These are phyloP conservation scores for Oryza glaberrima DNA, from an alignment of 176 grass and related monocot genomes.

Conservation along the genomic window DNA sequence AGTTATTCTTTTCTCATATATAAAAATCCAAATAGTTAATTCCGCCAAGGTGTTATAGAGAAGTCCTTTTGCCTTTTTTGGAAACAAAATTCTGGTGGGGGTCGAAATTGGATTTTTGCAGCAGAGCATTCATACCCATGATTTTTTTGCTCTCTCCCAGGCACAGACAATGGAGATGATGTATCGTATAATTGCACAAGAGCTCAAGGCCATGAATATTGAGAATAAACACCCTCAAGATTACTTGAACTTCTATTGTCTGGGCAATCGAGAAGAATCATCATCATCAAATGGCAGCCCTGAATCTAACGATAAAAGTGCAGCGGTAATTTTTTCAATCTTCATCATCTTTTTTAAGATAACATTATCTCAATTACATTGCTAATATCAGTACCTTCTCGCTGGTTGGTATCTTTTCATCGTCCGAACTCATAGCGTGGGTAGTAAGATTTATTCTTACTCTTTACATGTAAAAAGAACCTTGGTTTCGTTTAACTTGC, in stretches of 20 bases:
- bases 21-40: not conserved
- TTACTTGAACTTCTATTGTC: slow-evolving; percentile 98
- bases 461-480: not conserved
- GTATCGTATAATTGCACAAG: slow-evolving; percentile 82
- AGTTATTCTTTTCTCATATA: not conserved
- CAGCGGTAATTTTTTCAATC: slow-evolving; percentile 60
- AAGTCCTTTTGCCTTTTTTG: slow-evolving; percentile 9
- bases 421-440: not conserved
- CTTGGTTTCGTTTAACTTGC: not conserved
- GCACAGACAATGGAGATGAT: slow-evolving; percentile 97
- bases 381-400: not conserved
- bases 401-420: not conserved
- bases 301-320: slow-evolving; percentile 60
- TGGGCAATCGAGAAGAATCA: slow-evolving; percentile 80
- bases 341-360: slow-evolving; percentile 20
- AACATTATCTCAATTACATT: slow-evolving; percentile 7
- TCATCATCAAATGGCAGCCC: slow-evolving; percentile 36
- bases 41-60: not conserved
- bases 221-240: slow-evolving; percentile 66
- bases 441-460: not conserved
- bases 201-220: slow-evolving; percentile 77
- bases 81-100: not conserved
- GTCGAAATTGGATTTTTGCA: not conserved
- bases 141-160: slow-evolving; percentile 52
- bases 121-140: slow-evolving; percentile 33